phyloP scores from a whole-genome alignment of 2,329 filamentous ascomycete genomes.

The Pezicula rhizophila region DNA sequence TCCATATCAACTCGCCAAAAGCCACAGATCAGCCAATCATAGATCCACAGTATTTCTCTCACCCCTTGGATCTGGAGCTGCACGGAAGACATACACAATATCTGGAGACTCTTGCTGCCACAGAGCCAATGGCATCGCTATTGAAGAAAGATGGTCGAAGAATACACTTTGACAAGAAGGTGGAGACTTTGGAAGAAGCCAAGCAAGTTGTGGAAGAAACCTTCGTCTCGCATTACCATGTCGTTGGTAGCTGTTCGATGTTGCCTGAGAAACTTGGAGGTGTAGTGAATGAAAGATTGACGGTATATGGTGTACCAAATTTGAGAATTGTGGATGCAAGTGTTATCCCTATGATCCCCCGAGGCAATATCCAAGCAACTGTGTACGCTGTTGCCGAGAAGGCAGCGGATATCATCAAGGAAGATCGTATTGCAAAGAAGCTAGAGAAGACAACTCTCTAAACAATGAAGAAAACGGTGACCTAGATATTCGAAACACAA shows the following conservation, averaged over 20 bases:
- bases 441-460: neutral
- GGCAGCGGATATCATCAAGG: slow-evolving; percentile 1
- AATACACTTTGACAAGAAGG: neutral
- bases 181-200: slow-evolving; percentile 7
- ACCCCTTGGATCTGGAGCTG: slow-evolving; percentile 37
- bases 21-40: slow-evolving; percentile 30
- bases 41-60: slow-evolving; percentile 36
- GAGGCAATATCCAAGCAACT: slow-evolving; percentile 5
- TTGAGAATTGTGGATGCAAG: slow-evolving; percentile 13
- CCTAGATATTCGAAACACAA: too few species aligned
- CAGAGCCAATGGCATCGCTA: slow-evolving; percentile 16
- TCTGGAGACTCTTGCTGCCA: slow-evolving; percentile 25
- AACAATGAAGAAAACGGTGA: too few species aligned
- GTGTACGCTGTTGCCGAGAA: slow-evolving; percentile 9
- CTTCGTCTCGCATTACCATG: slow-evolving; percentile 9
- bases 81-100: slow-evolving; percentile 29
- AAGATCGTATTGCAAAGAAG: neutral
- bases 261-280: slow-evolving; percentile 13
- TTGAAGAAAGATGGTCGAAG: neutral
- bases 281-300: slow-evolving; percentile 13
- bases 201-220: slow-evolving; percentile 8
- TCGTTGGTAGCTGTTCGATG: slow-evolving; percentile 14
- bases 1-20: slow-evolving; percentile 34
- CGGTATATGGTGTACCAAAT: slow-evolving; percentile 14
- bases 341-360: slow-evolving; percentile 8